Evolutionary conservation across 352 stramenopile species (phyloP).

Genomic region (Globisporangium recalcitrans): DNA sequence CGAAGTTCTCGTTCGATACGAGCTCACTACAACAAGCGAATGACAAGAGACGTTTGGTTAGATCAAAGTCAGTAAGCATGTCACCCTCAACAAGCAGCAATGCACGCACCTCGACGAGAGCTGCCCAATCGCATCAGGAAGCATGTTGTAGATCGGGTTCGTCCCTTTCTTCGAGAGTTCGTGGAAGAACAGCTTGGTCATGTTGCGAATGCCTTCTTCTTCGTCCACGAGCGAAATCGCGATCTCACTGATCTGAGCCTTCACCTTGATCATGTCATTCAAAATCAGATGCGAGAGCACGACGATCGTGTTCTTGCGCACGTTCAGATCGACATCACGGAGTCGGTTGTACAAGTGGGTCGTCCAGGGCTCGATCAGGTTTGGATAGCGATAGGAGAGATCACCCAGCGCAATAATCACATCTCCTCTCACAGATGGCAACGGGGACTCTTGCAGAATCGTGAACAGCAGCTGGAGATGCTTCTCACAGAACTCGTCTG

Average conservation of each 20-base stretch:
- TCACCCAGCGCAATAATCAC: slow-evolving; percentile 96
- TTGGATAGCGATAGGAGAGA: slow-evolving; percentile 96
- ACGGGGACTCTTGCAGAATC: slow-evolving; percentile 72
- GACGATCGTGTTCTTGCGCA: slow-evolving; percentile 96
- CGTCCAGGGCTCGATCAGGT: slow-evolving; percentile 98
- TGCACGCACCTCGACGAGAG: slow-evolving; percentile 69
- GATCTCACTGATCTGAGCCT: slow-evolving; percentile 94
- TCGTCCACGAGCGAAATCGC: slow-evolving; percentile 93
- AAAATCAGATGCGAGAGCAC: slow-evolving; percentile 98
- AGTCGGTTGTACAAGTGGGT: slow-evolving; percentile 93
- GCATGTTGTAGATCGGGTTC: slow-evolving; percentile 98
- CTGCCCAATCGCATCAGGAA: slow-evolving; percentile 95
- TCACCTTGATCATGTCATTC: slow-evolving; percentile 99
- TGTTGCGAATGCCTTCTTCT: slow-evolving; percentile 89
- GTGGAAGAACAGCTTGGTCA: slow-evolving; percentile 95
- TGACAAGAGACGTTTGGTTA: not conserved
- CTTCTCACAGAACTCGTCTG: slow-evolving; percentile 92
- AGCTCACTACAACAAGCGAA: slow-evolving; percentile 38
- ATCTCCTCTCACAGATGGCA: slow-evolving; percentile 88
- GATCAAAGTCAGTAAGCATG: not conserved
- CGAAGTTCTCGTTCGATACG: slow-evolving; percentile 89
- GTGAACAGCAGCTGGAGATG: slow-evolving; percentile 95
- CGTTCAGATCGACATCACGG: slow-evolving; percentile 85
- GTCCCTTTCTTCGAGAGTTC: slow-evolving; percentile 95
- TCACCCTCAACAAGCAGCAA: not conserved